These are phyloP conservation scores for Meira miltonrushii DNA, from an alignment of 1,284 basidiomycete species.

Conservation along the genomic window DNA sequence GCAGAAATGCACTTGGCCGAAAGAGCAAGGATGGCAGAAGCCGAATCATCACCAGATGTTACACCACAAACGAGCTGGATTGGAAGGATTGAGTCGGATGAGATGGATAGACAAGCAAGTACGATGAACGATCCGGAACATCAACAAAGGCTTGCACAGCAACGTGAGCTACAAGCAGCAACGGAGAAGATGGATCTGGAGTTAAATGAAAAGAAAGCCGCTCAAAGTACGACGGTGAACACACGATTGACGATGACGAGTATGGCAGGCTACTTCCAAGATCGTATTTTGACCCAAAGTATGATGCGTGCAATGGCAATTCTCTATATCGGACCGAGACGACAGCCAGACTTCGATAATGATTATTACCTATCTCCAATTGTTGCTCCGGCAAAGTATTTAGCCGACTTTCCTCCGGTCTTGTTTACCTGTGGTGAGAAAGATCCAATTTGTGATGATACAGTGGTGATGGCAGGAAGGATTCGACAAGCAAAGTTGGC, in stretches of 20 bases:
- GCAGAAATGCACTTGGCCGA: constrained; percentile 43
- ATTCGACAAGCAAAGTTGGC: constrained; percentile 79
- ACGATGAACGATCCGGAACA: not conserved
- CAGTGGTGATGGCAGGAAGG: constrained; percentile 83
- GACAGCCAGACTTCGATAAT: constrained; percentile 83
- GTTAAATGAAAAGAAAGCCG: constrained; percentile 19
- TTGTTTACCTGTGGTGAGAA: constrained; percentile 68
- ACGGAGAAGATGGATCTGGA: constrained; percentile 24
- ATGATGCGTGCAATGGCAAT: constrained; percentile 95
- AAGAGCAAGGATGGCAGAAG: constrained; percentile 38
- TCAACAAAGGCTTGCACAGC: constrained; percentile 22
- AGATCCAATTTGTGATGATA: constrained; percentile 72
- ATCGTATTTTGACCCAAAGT: constrained; percentile 41
- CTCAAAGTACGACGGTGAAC: constrained; percentile 59
- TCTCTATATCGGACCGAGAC: constrained; percentile 85
- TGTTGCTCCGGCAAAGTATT: constrained; percentile 72
- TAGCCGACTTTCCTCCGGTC: constrained; percentile 87
- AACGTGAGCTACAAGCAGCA: constrained; percentile 22
- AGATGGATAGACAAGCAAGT: constrained; percentile 3
- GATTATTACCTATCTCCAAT: constrained; percentile 95
- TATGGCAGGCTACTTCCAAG: constrained; percentile 63
- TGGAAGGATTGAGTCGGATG: constrained; percentile 15
- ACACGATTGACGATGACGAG: constrained; percentile 93
- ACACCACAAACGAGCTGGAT: constrained; percentile 10
- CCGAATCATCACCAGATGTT: constrained; percentile 26